Base-by-base conservation (phyloP, 768 basidiomycete genomes). In the Suillus subaureus region DNA sequence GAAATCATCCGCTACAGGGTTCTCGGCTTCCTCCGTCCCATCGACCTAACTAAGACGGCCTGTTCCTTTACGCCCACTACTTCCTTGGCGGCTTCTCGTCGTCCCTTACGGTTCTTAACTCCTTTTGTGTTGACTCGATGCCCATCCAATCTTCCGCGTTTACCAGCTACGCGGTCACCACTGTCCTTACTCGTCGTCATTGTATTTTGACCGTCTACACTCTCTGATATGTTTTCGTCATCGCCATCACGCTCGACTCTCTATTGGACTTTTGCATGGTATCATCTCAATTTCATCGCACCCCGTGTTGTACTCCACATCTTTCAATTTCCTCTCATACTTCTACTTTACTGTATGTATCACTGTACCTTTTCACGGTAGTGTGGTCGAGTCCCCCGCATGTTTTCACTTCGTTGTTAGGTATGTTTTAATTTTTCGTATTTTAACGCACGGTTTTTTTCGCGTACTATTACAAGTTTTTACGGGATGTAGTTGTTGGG, bases 151-250 rank as follows among this genome's bases (percentile, higher is more conserved):
- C 40, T 28, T 60, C 26, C 58, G 58, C 18, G 15, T 58, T 39
- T 18, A 39, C 8, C 37, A 26, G 23, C 26, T 15, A 58, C n/a
- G 8, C 57, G 37, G 57, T 58, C 23, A 3, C 11, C 39, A 60
- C 58, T 60, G 58, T 60, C 58, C 26, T 60, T 60, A 60, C 39
- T 40, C 39, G 9, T 60, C 58, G 57, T 33, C 54, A 13, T n/a
- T 60, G 58, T 60, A 60, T 60, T 42, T 39, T 28, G 39, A 28
- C 28, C 58, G 9, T 26, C 58, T 26, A 9, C 23, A 33, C 35
- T 16, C 35, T 23, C 6, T 11, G 23, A 58, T 26, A 15, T 7
- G 26, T 4, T 60, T 18, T 28, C 39, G 40, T 28, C 58, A 60
- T 60, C 58, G 40, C 21, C 58, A 60, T 60, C 58, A 28, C 58